Percentiles rank a stretch among this genome's conserved stretches.
Evolutionary conservation across 495 filamentous ascomycete genomes (phyloP).

Genomic region (Cudoniella acicularis): DNA sequence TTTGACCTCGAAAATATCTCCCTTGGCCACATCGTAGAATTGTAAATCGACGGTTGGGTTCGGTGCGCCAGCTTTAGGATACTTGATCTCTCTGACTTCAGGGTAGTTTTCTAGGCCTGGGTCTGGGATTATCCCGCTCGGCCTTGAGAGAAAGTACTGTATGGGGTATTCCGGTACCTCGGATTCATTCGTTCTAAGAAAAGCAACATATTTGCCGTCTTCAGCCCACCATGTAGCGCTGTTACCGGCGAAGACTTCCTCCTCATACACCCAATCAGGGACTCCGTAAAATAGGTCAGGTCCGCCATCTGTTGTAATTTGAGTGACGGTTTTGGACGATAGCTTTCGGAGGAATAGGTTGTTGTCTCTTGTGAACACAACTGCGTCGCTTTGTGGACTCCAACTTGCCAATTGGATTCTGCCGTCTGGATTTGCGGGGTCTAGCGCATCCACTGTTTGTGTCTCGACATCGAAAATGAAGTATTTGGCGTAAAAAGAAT

Average conservation of each 20-base stretch:
- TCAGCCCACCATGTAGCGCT: conserved; percentile 92
- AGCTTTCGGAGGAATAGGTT: conserved; percentile 82
- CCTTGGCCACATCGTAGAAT: conserved; percentile 82
- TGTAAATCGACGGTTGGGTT: conserved; percentile 85
- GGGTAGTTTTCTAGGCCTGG: conserved; percentile 85
- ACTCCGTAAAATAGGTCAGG: conserved; percentile 88
- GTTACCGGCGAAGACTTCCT: conserved; percentile 81
- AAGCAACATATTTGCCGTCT: conserved; percentile 84
- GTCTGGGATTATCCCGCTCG: conserved; percentile 68
- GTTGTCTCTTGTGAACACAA: conserved; percentile 83
- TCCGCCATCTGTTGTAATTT: conserved; percentile 84
- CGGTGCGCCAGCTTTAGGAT: conserved; percentile 91
- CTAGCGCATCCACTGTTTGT: conserved; percentile 73
- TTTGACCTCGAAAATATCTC: conserved; percentile 74
- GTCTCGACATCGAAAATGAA: conserved; percentile 92
- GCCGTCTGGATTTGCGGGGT: conserved; percentile 61
- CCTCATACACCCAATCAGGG: conserved; percentile 99
- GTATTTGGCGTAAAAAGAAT: conserved; percentile 80
- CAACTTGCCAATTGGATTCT: conserved; percentile 82
- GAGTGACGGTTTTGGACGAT: conserved; percentile 46
- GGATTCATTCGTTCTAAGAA: conserved; percentile 89
- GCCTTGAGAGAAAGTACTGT: conserved; percentile 86
- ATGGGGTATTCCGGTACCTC: conserved; percentile 89
- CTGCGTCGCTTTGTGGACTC: conserved; percentile 81
- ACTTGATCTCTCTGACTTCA: conserved; percentile 89